Conservation (phyloP, 495 filamentous ascomycete genomes). For the Chlorociboria aeruginascens region DNA sequence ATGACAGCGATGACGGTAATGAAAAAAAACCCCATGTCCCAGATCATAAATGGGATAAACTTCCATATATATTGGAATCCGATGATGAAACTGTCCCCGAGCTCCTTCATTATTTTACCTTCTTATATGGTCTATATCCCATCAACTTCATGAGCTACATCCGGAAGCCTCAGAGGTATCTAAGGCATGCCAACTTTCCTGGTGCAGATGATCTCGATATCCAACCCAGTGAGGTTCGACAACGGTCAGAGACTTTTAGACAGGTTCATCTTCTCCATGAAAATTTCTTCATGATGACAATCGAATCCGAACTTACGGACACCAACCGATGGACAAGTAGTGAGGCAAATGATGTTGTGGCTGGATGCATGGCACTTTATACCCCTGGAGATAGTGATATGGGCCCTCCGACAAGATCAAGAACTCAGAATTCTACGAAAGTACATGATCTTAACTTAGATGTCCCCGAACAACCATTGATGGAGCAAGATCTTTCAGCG, state of each 20-base stretch:
- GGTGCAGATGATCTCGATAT: conserved; percentile 59
- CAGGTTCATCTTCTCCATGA: conserved; percentile 58
- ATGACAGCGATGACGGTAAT: conserved; percentile 9
- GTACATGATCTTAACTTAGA: conserved; percentile 11
- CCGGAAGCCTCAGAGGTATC: conserved; percentile 57
- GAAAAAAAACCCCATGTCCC: conserved; percentile 1
- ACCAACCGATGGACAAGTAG: conserved; percentile 59
- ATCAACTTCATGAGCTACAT: conserved; percentile 69
- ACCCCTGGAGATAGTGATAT: conserved; percentile 14
- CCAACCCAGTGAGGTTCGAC: conserved; percentile 55
- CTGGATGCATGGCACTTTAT: conserved; percentile 49
- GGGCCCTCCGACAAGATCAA: conserved; percentile 1
- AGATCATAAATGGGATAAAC: conserved; percentile 43
- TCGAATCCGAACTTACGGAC: conserved; percentile 60
- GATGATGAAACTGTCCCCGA: conserved; percentile 53
- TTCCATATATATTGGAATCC: conserved; percentile 40
- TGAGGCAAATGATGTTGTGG: conserved; percentile 59
- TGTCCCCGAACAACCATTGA: conserved; percentile 15
- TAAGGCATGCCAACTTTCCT: conserved; percentile 48
- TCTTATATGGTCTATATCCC: conserved; percentile 69
- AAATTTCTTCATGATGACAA: conserved; percentile 58
- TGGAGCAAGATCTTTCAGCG: conserved; percentile 9
- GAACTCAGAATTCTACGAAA: not conserved
- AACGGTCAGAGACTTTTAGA: conserved; percentile 53
- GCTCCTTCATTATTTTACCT: conserved; percentile 64